Percentiles rank a stretch among this genome's conserved stretches.
Conservation (phyloP, 164 flowering plant genomes). For the Piper longum region DNA sequence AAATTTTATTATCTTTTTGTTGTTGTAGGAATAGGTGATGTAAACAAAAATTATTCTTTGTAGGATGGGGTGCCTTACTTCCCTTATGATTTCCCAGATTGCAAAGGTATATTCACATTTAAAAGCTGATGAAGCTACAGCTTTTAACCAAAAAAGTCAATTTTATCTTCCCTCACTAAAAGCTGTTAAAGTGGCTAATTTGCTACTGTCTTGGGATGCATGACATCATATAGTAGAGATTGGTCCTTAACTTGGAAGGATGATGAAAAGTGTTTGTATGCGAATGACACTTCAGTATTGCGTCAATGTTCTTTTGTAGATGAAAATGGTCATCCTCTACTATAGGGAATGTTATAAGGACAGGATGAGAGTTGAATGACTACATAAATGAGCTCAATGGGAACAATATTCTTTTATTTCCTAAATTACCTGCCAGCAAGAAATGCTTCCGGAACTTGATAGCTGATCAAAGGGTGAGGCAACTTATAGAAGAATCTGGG, state of each 20-base stretch:
- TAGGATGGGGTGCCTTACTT: constrained; percentile 66
- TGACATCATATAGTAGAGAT: constrained; percentile 16
- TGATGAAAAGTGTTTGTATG: background rate
- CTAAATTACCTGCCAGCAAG: constrained; percentile 15
- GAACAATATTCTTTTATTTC: no score
- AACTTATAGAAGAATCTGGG: constrained; percentile 6
- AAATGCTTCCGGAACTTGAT: constrained; percentile 14
- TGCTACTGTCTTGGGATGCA: constrained; percentile 58
- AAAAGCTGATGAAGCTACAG: constrained; percentile 42
- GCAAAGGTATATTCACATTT: constrained; percentile 43
- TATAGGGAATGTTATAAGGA: no score
- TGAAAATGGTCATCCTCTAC: no score
- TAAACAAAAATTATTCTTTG: constrained; percentile 5
- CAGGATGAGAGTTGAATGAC: no score
- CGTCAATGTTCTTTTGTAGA: background rate
- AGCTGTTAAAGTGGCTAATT: constrained; percentile 46
- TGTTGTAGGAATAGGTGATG: background rate
- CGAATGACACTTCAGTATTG: background rate
- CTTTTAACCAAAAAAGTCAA: constrained; percentile 17
- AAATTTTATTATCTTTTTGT: background rate
- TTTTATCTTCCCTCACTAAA: constrained; percentile 38
- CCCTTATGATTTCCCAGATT: constrained; percentile 83
- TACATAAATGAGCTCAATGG: no score
- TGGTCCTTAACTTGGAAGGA: background rate
- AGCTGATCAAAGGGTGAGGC: constrained; percentile 16